Conservation (phyloP, 805 yeast species). For the Zygosaccharomyces siamensis region DNA sequence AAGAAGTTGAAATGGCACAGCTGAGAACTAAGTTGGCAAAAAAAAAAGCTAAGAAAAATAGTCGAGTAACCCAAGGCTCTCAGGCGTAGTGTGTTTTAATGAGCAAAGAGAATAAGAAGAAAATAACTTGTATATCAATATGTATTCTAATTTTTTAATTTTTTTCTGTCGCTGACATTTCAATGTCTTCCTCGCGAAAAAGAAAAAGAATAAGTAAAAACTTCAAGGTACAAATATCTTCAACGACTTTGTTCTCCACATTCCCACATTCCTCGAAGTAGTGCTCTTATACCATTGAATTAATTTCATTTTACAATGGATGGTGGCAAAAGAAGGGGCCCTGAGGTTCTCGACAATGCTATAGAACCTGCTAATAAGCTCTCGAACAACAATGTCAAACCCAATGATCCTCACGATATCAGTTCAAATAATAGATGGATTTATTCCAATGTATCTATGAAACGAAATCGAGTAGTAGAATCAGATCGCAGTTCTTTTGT, state of each 20-base stretch:
- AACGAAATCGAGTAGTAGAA: neutral
- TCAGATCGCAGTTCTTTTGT: neutral
- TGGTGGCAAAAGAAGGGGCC: neutral
- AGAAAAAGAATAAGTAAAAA: no score
- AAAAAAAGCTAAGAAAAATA: neutral
- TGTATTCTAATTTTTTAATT: neutral
- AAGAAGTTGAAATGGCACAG: conserved; percentile 8
- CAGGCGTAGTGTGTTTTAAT: neutral
- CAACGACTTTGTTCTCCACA: neutral
- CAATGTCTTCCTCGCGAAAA: neutral
- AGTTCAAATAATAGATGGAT: neutral
- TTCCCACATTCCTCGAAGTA: neutral
- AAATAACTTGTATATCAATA: neutral
- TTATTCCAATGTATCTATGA: neutral
- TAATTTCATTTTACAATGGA: neutral
- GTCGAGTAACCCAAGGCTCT: neutral
- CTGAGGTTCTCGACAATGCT: neutral
- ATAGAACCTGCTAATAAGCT: neutral
- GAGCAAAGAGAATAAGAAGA: neutral
- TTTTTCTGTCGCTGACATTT: neutral
- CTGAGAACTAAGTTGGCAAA: neutral
- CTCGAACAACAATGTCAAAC: neutral
- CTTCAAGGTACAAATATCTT: neutral
- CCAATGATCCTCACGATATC: neutral
- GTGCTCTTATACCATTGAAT: neutral